Base-by-base conservation (phyloP, 140 eudicot species). In the Ambrosia hybrid region DNA sequence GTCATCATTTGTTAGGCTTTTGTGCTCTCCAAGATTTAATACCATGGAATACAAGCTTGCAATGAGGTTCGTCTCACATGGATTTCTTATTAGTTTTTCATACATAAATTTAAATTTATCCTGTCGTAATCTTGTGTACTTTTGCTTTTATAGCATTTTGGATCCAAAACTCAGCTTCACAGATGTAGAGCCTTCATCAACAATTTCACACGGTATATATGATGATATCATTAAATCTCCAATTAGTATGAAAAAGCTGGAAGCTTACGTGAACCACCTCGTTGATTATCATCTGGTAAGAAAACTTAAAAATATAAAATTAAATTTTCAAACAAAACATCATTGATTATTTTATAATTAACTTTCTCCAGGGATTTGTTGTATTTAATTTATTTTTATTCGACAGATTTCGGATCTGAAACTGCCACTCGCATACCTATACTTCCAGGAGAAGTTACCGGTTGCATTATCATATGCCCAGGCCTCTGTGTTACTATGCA, bases 41-140 rank as follows among this genome's bases (percentile, higher is more conserved):
- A 37, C 87, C 48, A 95, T 95, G 97, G 92, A 91, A 21, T 88
- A 86, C 85, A 86, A 95, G 84, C 99, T 95, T 74, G 99, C 99
- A 14, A 85, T 91, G 96, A 91, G 97, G 99, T 93, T 51, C 8
- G 78, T 55, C 48, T 77, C 72, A 51, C 14, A 21, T 43, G n/a
- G 58, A 60, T 67, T 12, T 63, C 68, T 56, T n/a, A 68, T 51
- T 9, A 69, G 11, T 55, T 73, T 64, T 57, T 57, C 33, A 72
- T 39, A 17, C 37, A 0, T 3, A n/a, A 43, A 46, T 33, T 52
- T 3, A n/a, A 43, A 46, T 66, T 37, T 68, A 6, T 7, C 48
- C 48, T 68, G 77, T 85, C 36, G 76, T 75, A n/a, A 41, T 46
- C 37, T 17, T 45, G 26, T 53, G 51, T 59, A 52, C 37, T 74